phyloP scores from a whole-genome alignment of 306 rosid genomes.

The Cucurbita pepo region DNA sequence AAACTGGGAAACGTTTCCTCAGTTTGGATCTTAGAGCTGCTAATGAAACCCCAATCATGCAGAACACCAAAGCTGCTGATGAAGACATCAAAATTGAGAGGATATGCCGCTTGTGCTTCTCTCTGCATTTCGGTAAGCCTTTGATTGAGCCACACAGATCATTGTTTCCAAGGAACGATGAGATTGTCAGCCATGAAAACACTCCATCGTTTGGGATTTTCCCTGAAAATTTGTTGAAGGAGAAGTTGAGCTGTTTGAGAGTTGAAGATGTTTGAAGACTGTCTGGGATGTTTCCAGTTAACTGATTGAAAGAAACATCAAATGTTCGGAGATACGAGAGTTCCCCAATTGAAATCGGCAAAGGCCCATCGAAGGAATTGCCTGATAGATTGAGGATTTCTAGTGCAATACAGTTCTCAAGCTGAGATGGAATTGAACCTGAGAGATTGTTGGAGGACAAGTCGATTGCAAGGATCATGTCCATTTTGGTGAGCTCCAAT shows the following conservation, averaged over 20 bases:
- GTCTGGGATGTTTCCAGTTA: slow-evolving; percentile 44
- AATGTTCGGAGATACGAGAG: slow-evolving; percentile 43
- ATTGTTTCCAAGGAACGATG: slow-evolving; percentile 49
- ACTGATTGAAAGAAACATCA: slow-evolving; percentile 61
- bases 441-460: slow-evolving; percentile 64
- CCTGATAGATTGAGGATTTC: slow-evolving; percentile 63
- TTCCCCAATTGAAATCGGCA: slow-evolving; percentile 56
- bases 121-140: slow-evolving; percentile 51
- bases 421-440: slow-evolving; percentile 57
- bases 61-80: slow-evolving; percentile 34
- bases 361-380: slow-evolving; percentile 49
- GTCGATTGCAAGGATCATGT: slow-evolving; percentile 78
- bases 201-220: slow-evolving; percentile 45
- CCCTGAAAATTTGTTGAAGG: slow-evolving; percentile 68
- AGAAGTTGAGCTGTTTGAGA: slow-evolving; percentile 51
- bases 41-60: slow-evolving; percentile 24
- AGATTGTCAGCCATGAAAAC: slow-evolving; percentile 37
- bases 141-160: slow-evolving; percentile 50
- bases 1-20: slow-evolving; percentile 11
- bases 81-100: slow-evolving; percentile 35
- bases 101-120: slow-evolving; percentile 23
- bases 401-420: slow-evolving; percentile 69
- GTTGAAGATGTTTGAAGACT: slow-evolving; percentile 46
- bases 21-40: slow-evolving; percentile 19
- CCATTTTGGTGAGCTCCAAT: slow-evolving; percentile 84